These are phyloP conservation scores for Ajuga reptans DNA, from an alignment of 305 asterid species.

Conservation along the genomic window DNA sequence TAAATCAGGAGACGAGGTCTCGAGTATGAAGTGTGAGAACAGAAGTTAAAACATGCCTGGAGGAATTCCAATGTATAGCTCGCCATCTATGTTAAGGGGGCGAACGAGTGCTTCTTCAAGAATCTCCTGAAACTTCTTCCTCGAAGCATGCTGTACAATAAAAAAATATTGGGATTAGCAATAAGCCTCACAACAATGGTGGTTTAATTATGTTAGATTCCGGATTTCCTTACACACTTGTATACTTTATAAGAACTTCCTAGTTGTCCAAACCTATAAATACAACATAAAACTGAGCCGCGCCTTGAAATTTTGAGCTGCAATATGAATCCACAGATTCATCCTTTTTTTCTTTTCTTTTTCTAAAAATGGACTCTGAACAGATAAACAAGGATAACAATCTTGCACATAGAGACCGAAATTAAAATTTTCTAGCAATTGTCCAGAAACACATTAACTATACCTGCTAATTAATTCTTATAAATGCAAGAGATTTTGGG, in stretches of 20 bases:
- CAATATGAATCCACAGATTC: not conserved
- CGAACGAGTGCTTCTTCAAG: slow-evolving; percentile 78
- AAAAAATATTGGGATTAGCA: slow-evolving; percentile 8
- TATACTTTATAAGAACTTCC: not conserved
- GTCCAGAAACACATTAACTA: too few relatives aligned
- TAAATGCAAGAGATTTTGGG: too few relatives aligned
- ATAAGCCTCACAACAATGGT: not conserved
- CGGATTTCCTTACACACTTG: not conserved
- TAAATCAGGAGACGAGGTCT: too few relatives aligned
- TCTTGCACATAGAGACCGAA: not conserved
- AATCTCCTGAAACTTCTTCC: slow-evolving; percentile 76
- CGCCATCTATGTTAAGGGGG: slow-evolving; percentile 78
- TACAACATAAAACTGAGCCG: not conserved
- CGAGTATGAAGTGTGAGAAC: not conserved
- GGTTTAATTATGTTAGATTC: not conserved
- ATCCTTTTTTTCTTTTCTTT: not conserved
- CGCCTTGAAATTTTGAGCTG: not conserved
- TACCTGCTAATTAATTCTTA: too few relatives aligned
- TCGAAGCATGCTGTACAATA: slow-evolving; percentile 62
- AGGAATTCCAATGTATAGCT: slow-evolving; percentile 93
- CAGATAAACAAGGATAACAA: not conserved
- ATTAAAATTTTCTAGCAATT: not conserved
- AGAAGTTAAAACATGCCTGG: slow-evolving; percentile 56
- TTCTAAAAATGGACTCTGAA: not conserved
- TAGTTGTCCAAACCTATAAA: not conserved